Conservation (phyloP, 2,329 filamentous ascomycete species). For the Botrytis aclada region DNA sequence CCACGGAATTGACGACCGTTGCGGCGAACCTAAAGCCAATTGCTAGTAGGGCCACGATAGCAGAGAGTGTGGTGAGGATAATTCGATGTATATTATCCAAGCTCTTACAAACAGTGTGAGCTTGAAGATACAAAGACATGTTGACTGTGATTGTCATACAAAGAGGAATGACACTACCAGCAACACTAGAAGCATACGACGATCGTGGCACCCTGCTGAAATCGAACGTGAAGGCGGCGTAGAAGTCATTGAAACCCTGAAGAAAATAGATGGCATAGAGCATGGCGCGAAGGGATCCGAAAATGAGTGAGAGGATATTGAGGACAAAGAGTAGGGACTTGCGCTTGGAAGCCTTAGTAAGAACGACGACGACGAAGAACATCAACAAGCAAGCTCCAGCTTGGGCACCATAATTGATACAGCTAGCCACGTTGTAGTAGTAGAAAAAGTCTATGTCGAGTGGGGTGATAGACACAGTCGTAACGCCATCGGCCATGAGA, state of each 20-base stretch:
- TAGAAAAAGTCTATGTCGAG: conserved; percentile 45
- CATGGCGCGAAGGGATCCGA: conserved; percentile 51
- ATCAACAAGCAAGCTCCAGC: conserved; percentile 58
- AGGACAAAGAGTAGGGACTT: conserved; percentile 56
- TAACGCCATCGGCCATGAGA: conserved; percentile 42
- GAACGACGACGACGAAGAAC: conserved; percentile 54
- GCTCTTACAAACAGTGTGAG: conserved; percentile 55
- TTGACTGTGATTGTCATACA: conserved; percentile 55
- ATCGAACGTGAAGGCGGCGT: conserved; percentile 48
- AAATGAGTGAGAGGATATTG: conserved; percentile 54
- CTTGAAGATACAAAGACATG: conserved; percentile 59
- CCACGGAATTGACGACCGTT: conserved; percentile 45
- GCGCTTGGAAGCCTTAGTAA: conserved; percentile 58
- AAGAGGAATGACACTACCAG: conserved; percentile 48
- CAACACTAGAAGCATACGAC: conserved; percentile 47
- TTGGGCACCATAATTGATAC: conserved; percentile 58
- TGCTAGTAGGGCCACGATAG: conserved; percentile 48
- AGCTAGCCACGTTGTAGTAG: conserved; percentile 46
- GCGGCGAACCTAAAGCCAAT: conserved; percentile 53
- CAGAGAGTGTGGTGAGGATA: conserved; percentile 47
- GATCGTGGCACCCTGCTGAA: conserved; percentile 42
- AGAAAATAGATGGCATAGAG: conserved; percentile 51
- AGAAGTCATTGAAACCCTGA: conserved; percentile 50
- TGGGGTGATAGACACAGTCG: conserved; percentile 43
- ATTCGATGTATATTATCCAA: conserved; percentile 44